A percentile compares a stretch with the other conserved stretches of the same genome.
phyloP scores from a whole-genome alignment of 495 filamentous ascomycete species.

The Halenospora varia region DNA sequence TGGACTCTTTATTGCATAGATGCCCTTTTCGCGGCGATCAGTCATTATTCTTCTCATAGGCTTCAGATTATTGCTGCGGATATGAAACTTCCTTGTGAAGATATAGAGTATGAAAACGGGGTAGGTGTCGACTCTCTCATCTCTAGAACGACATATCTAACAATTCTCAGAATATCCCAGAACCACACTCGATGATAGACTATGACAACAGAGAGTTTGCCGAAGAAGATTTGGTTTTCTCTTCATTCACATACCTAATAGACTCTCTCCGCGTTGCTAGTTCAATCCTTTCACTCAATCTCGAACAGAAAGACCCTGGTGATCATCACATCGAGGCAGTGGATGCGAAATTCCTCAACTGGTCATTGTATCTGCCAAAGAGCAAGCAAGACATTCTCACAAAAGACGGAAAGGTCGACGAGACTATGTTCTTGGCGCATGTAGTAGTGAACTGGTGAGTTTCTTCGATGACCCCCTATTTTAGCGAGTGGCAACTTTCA shows the following conservation, averaged over 20 bases:
- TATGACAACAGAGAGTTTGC: conserved; percentile 54
- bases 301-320: conserved; percentile 12
- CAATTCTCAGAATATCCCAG: conserved; percentile 42
- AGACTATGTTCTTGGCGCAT: conserved; percentile 68
- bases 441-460: conserved; percentile 48
- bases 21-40: conserved; percentile 32
- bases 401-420: conserved; percentile 55
- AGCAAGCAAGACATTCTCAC: conserved; percentile 60
- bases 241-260: conserved; percentile 59
- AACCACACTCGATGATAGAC: conserved; percentile 46
- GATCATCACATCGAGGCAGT: conserved; percentile 38
- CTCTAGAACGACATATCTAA: conserved; percentile 4
- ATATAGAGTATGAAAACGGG: conserved; percentile 50
- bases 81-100: conserved; percentile 57
- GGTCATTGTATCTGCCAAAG: conserved; percentile 61
- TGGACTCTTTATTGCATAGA: conserved; percentile 70
- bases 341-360: conserved; percentile 65
- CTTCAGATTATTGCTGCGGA: conserved; percentile 35
- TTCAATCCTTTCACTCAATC: conserved; percentile 47
- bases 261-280: conserved; percentile 58
- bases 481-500: no score
- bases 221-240: conserved; percentile 43
- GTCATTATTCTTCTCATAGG: conserved; percentile 31
- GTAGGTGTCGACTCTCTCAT: conserved; percentile 33
- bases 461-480: conserved; percentile 7